These are phyloP conservation scores for Elsinoe perseae DNA, from an alignment of 2,329 filamentous ascomycete genomes.

Conservation along the genomic window DNA sequence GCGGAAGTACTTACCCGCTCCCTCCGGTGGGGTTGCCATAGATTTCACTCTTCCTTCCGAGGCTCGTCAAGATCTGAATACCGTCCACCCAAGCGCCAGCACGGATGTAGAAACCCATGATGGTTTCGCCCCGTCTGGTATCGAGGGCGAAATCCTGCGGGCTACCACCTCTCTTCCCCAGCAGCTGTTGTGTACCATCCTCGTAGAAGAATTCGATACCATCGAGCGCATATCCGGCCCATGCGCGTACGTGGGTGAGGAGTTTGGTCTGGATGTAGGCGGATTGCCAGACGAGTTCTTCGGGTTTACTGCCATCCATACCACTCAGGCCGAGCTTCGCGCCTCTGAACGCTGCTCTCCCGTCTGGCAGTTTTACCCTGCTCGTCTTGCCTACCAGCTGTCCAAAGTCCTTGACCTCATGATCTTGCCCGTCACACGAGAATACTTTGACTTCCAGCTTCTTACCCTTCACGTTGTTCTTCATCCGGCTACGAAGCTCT, in stretches of 20 bases:
- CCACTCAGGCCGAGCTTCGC: slow-evolving; percentile 64
- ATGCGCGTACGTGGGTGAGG: slow-evolving; percentile 65
- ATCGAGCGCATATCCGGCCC: slow-evolving; percentile 68
- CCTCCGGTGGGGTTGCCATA: slow-evolving; percentile 78
- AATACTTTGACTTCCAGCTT: slow-evolving; percentile 63
- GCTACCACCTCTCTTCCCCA: slow-evolving; percentile 72
- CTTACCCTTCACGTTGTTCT: slow-evolving; percentile 64
- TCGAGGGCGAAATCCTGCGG: slow-evolving; percentile 72
- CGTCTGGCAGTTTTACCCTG: slow-evolving; percentile 65
- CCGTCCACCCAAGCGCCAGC: slow-evolving; percentile 79
- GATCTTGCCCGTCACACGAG: slow-evolving; percentile 64
- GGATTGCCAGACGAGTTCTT: slow-evolving; percentile 69
- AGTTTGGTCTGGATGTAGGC: slow-evolving; percentile 61
- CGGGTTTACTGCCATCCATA: slow-evolving; percentile 60
- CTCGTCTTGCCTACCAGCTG: slow-evolving; percentile 62
- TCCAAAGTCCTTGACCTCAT: slow-evolving; percentile 70
- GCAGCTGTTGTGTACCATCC: slow-evolving; percentile 72
- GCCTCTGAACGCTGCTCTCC: slow-evolving; percentile 67
- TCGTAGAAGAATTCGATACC: slow-evolving; percentile 92
- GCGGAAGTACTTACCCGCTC: slow-evolving; percentile 59
- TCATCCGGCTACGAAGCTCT: slow-evolving; percentile 63
- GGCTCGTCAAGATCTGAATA: slow-evolving; percentile 79
- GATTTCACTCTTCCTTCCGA: slow-evolving; percentile 75
- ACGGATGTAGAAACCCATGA: slow-evolving; percentile 78
- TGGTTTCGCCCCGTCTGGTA: slow-evolving; percentile 72